Evolutionary conservation across 1,284 basidiomycete species (phyloP).

Genomic region (Malassezia vespertilionis): DNA sequence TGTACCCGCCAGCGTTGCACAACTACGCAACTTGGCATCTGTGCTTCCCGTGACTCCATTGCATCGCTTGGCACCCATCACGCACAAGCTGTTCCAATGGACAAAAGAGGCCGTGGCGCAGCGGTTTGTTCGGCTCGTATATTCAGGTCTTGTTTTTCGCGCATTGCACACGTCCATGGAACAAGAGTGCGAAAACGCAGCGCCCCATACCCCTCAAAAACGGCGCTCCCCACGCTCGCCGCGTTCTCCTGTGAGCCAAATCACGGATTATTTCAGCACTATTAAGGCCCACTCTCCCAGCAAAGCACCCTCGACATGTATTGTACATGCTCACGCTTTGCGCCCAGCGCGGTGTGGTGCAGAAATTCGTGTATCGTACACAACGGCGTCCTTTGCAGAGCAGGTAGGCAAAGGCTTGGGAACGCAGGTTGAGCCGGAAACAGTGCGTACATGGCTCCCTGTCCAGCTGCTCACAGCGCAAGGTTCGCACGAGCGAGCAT

Average conservation of each 20-base stretch:
- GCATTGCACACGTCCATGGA: background rate
- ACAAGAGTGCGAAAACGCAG: background rate
- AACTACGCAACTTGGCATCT: background rate
- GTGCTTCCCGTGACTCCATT: too few species aligned
- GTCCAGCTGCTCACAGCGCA: background rate
- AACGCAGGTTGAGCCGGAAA: too few species aligned
- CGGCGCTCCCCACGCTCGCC: background rate
- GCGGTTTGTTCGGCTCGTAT: conserved; percentile 3
- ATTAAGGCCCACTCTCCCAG: background rate
- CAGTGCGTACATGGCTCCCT: conserved; percentile 4
- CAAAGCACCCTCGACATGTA: background rate
- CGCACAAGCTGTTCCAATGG: conserved; percentile 8
- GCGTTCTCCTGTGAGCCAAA: background rate
- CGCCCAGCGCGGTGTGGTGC: background rate
- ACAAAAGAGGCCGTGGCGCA: background rate
- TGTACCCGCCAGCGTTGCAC: background rate
- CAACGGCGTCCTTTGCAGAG: background rate
- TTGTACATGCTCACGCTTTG: background rate
- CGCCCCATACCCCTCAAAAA: background rate
- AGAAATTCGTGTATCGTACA: conserved; percentile 6
- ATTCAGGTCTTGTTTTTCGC: background rate
- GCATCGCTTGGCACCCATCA: background rate
- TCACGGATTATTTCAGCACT: background rate
- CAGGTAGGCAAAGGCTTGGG: too few species aligned
- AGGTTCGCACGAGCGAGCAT: background rate